A percentile compares a stretch with the other conserved stretches of the same genome.
phyloP scores from a whole-genome alignment of 2,329 filamentous ascomycete genomes.

The Thelonectria olida region DNA sequence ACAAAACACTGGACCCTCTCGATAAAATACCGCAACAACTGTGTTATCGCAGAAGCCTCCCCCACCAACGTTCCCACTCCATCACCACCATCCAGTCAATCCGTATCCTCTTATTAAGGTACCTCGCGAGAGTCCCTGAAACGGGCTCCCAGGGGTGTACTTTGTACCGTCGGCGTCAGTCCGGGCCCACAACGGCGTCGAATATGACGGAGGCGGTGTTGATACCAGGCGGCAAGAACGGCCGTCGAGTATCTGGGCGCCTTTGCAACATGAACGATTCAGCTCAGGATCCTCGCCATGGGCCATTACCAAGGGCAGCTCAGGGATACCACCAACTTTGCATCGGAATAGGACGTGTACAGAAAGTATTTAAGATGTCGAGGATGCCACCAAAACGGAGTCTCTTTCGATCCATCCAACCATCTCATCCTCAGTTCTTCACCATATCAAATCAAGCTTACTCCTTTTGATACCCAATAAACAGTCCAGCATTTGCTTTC shows the following conservation, averaged over 20 bases:
- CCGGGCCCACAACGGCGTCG: slow-evolving; percentile 28
- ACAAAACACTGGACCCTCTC: slow-evolving; percentile 38
- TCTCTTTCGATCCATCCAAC: slow-evolving; percentile 1
- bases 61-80: slow-evolving; percentile 34
- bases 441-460: background rate
- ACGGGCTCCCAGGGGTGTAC: slow-evolving; percentile 1
- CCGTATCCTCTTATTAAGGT: slow-evolving; percentile 24
- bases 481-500: background rate
- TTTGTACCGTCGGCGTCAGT: slow-evolving; percentile 15
- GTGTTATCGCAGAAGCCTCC: slow-evolving; percentile 36
- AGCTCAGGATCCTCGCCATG: slow-evolving; percentile 9
- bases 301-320: background rate
- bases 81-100: slow-evolving; percentile 18
- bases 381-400: slow-evolving; percentile 13
- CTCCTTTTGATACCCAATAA: slow-evolving; percentile 15
- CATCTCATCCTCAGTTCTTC: slow-evolving; percentile 15
- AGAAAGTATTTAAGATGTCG: slow-evolving; percentile 30
- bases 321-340: slow-evolving; percentile 10
- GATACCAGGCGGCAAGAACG: slow-evolving; percentile 25
- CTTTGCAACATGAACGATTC: slow-evolving; percentile 18
- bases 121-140: slow-evolving; percentile 16
- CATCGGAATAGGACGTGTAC: slow-evolving; percentile 5
- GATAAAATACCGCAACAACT: slow-evolving; percentile 45
- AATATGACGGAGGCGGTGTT: slow-evolving; percentile 36
- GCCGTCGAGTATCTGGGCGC: slow-evolving; percentile 14